A percentile compares a stretch with the other conserved stretches of the same genome.
phyloP scores from a whole-genome alignment of 345 rosid species.

The Gossypium rotundifolium region DNA sequence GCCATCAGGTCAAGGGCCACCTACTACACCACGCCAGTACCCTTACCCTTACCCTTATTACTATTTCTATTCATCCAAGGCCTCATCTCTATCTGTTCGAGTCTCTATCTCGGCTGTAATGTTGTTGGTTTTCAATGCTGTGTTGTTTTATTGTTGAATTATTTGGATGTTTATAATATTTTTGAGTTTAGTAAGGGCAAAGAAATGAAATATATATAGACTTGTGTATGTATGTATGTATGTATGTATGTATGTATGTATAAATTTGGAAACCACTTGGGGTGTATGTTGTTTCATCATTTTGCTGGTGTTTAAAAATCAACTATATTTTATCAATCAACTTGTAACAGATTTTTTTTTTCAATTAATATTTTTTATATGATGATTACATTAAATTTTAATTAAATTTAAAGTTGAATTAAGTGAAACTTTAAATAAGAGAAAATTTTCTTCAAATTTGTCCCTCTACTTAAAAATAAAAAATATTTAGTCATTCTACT shows the following conservation, averaged over 20 bases:
- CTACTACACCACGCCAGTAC: slow-evolving; percentile 18
- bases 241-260: not conserved
- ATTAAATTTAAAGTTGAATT: too few species aligned
- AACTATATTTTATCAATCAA: not conserved
- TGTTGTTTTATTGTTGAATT: not conserved
- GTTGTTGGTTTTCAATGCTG: not conserved
- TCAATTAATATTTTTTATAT: not conserved
- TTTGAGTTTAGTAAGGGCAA: not conserved
- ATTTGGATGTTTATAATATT: not conserved
- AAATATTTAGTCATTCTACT: too few species aligned
- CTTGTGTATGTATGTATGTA: too few species aligned
- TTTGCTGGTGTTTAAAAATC: not conserved
- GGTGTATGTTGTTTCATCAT: not conserved
- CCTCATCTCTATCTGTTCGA: slow-evolving; percentile 18
- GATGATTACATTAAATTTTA: too few species aligned
- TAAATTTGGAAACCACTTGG: not conserved
- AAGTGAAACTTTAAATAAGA: too few species aligned
- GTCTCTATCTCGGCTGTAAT: slow-evolving; percentile 2
- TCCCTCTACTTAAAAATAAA: too few species aligned
- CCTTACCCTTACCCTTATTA: slow-evolving; percentile 56
- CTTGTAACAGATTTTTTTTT: not conserved
- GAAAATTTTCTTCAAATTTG: too few species aligned
- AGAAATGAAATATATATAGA: not conserved
- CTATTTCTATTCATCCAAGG: slow-evolving; percentile 43
- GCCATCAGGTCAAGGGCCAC: slow-evolving; percentile 29